Conservation (phyloP, 805 yeast species). For the Metschnikowia cubensis region DNA sequence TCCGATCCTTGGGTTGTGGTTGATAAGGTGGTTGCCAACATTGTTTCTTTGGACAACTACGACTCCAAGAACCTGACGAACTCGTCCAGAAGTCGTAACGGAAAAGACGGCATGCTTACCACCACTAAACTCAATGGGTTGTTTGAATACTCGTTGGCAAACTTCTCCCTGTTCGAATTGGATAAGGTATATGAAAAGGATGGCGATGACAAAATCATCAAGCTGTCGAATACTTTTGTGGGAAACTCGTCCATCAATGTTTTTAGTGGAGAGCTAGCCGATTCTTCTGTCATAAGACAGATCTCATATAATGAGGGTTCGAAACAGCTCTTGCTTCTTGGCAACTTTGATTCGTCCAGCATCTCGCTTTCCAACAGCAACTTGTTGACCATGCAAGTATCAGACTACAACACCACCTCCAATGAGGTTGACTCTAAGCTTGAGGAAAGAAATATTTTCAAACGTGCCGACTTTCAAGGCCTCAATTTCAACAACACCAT, state of each 20-base stretch:
- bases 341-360: constrained; percentile 40
- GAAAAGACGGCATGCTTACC: constrained; percentile 11
- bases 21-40: constrained; percentile 53
- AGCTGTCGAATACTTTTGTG: constrained; percentile 32
- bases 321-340: constrained; percentile 39
- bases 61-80: constrained; percentile 17
- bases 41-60: constrained; percentile 45
- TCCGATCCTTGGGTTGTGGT: constrained; percentile 57
- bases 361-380: constrained; percentile 25
- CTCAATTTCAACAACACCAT: constrained; percentile 30
- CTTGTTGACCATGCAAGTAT: constrained; percentile 25
- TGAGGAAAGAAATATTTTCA: constrained; percentile 10
- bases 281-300: constrained; percentile 13
- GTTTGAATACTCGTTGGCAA: constrained; percentile 74
- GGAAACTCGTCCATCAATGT: constrained; percentile 39
- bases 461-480: constrained; percentile 25
- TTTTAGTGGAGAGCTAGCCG: constrained; percentile 27
- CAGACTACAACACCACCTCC: constrained; percentile 28
- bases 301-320: constrained; percentile 5
- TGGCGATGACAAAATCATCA: constrained; percentile 22
- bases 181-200: constrained; percentile 20
- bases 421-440: constrained; percentile 24
- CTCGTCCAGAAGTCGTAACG: constrained; percentile 17
- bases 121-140: constrained; percentile 61
- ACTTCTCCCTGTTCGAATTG: constrained; percentile 45